Evolutionary conservation across 179 eudicot species (phyloP).

Genomic region (Spinacia oleracea): DNA sequence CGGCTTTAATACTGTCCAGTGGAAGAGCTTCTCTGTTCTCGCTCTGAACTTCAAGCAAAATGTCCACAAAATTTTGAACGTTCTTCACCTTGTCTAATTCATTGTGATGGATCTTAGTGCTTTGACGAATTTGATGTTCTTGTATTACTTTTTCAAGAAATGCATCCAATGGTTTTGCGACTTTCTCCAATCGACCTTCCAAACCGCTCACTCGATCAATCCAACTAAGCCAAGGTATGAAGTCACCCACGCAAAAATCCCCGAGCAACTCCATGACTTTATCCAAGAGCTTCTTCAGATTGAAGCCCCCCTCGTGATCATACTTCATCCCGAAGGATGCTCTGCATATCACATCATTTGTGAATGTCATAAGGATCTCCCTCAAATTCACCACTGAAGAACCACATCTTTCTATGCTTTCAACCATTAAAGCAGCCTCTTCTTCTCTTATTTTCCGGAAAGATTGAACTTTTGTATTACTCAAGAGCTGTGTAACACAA

Average conservation of each 20-base stretch:
- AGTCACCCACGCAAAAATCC: slow-evolving; percentile 32
- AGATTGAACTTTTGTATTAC: slow-evolving; percentile 33
- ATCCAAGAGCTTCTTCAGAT: slow-evolving; percentile 19
- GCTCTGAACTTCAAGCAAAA: slow-evolving; percentile 24
- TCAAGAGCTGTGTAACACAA: slow-evolving; percentile 38
- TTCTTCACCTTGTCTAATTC: neutral
- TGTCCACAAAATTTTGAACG: slow-evolving; percentile 27
- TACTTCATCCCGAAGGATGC: slow-evolving; percentile 48
- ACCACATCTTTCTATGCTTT: slow-evolving; percentile 20
- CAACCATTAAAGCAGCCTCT: slow-evolving; percentile 32
- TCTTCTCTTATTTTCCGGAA: slow-evolving; percentile 37
- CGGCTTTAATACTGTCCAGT: slow-evolving; percentile 21
- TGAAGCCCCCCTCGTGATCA: slow-evolving; percentile 16
- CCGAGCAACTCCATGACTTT: slow-evolving; percentile 29
- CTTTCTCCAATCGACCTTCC: slow-evolving; percentile 6
- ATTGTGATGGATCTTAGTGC: neutral
- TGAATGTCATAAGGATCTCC: slow-evolving; percentile 18
- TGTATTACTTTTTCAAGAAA: slow-evolving; percentile 24
- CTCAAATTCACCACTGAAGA: slow-evolving; percentile 35
- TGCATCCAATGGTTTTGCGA: slow-evolving; percentile 20
- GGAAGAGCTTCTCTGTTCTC: neutral
- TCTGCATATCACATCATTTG: slow-evolving; percentile 30
- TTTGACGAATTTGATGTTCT: slow-evolving; percentile 12
- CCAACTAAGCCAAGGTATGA: slow-evolving; percentile 38
- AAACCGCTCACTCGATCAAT: slow-evolving; percentile 26